phyloP scores from a whole-genome alignment of 179 eudicot species.

The Kewa caespitosa region DNA sequence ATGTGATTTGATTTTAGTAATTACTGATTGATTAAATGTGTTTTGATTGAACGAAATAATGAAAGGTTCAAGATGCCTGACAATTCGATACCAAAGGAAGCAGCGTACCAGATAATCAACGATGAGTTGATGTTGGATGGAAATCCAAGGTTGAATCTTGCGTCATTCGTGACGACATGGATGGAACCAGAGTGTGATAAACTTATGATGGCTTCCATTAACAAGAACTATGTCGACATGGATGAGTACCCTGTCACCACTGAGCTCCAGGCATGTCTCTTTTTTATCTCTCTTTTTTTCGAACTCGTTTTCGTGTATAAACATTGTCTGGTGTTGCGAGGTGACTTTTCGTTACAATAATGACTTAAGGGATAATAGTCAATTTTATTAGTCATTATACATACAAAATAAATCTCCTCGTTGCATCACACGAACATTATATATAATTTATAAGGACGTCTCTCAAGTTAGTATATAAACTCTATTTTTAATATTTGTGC shows the following conservation, averaged over 20 bases:
- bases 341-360: too few relatives aligned
- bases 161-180: conserved; percentile 45
- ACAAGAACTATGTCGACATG: conserved; percentile 43
- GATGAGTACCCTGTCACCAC: conserved; percentile 46
- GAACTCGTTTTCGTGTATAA: too few relatives aligned
- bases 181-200: conserved; percentile 47
- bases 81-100: conserved; percentile 36
- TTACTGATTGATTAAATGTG: too few relatives aligned
- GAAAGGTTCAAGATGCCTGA: conserved; percentile 39
- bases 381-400: neutral
- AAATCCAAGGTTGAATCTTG: conserved; percentile 38
- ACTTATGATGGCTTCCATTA: conserved; percentile 36
- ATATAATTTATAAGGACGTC: too few relatives aligned
- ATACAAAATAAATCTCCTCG: too few relatives aligned
- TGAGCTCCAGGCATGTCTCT: conserved; percentile 35
- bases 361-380: too few relatives aligned
- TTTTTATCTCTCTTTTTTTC: neutral
- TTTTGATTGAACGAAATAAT: too few relatives aligned
- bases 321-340: too few relatives aligned
- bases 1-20: too few relatives aligned
- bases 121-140: conserved; percentile 42
- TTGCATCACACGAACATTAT: too few relatives aligned
- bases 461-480: too few relatives aligned
- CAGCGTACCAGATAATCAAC: conserved; percentile 41
- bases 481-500: too few relatives aligned